Evolutionary conservation across 139 green algal species (phyloP), one percentile per base, ranked within the genome.

Genomic region (Closterium sp.): DNA sequence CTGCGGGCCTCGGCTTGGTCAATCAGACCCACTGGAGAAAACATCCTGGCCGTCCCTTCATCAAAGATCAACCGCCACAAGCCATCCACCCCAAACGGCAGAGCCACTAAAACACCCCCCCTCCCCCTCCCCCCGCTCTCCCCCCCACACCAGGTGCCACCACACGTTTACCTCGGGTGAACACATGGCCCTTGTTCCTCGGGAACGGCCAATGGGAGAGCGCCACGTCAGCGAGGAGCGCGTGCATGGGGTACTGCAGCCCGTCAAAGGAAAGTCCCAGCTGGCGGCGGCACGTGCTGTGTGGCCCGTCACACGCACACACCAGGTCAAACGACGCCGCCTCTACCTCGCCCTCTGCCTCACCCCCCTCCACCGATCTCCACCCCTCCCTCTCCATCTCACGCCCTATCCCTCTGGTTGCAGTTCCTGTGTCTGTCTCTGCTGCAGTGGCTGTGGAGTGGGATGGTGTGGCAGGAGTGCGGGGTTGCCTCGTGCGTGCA

Each of bases 221-320:
- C 70, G 62, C 70, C n/a, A 90, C 88, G 29, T 90, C 88, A 86
- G 88, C 88, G 10, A 90, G 70, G n/a, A 86, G 62, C n/a, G 70
- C 38, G 11, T 90, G 62, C 88, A 90, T 90, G 13, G 88, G 88
- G 70, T 90, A 90, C 29, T 62, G 88, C 10, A 90, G 27, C 9
- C 88, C 88, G n/a, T 90, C 70, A 4, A 90, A 90, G 30, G 88
- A 90, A 17, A 90, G 30, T 0, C 88, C n/a, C 88, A 90, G 28
- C 62, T 30, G 27, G 28, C 29, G n/a, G 28, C 88, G 28, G 28
- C 62, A 86, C 11, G 88, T 86, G 30, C 88, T 90, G 27, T 31
- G 88, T 24, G 62, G 88, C 0, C 88, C 88, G 28, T 90, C 88
- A 31, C 88, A 90, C 9, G 88, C 88, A 62, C 62, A 30, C 28